phyloP scores from a whole-genome alignment of 1,139 yeast species.

The Taphrina flavorubra region DNA sequence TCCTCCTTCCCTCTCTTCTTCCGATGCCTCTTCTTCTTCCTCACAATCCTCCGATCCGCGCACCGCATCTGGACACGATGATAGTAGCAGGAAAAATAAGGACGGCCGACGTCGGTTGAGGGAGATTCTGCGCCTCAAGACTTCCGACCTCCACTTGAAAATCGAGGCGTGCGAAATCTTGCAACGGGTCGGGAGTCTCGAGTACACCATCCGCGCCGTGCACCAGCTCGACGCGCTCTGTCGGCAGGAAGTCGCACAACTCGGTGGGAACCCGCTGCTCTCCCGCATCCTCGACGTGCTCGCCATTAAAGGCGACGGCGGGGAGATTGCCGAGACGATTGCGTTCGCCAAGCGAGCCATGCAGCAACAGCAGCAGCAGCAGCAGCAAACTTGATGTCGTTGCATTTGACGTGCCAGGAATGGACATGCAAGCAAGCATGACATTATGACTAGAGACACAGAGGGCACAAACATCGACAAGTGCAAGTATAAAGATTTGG shows the following conservation, averaged over 20 bases:
- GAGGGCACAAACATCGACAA: too few species aligned
- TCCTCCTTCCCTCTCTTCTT: too few species aligned
- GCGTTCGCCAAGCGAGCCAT: conserved; percentile 14
- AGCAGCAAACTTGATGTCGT: too few species aligned
- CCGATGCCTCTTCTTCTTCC: too few species aligned
- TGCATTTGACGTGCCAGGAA: too few species aligned
- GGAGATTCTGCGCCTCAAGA: conserved; percentile 54
- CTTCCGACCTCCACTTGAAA: conserved; percentile 56
- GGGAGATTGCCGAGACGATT: conserved; percentile 13
- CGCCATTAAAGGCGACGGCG: conserved; percentile 24
- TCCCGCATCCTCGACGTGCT: conserved; percentile 22
- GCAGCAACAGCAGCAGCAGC: background rate
- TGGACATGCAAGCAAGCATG: background rate
- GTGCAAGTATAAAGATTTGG: too few species aligned
- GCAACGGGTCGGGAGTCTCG: conserved; percentile 55
- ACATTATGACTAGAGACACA: background rate
- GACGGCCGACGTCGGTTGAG: background rate
- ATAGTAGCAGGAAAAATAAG: conserved; percentile 45
- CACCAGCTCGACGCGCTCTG: conserved; percentile 7
- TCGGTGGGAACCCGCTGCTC: conserved; percentile 28
- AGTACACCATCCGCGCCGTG: conserved; percentile 50
- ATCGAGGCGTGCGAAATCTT: conserved; percentile 59
- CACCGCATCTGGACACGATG: conserved; percentile 50
- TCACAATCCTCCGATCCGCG: too few species aligned
- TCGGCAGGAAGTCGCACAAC: conserved; percentile 10